Conservation (phyloP, 257 asterid species). For the Petunia axillaris region DNA sequence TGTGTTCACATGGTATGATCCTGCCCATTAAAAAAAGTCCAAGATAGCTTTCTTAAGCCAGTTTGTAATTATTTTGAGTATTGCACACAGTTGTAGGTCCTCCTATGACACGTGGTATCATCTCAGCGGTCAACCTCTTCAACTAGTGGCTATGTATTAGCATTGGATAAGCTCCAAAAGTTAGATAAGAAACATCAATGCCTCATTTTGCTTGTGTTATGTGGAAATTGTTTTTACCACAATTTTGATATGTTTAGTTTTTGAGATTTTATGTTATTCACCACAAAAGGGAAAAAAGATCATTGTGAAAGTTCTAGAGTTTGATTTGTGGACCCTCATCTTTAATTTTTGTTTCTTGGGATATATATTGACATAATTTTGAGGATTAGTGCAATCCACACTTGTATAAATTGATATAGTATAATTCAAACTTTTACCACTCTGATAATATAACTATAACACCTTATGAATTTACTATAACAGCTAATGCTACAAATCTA, state of each 20-base stretch:
- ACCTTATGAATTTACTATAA: too few relatives aligned
- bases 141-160: neutral
- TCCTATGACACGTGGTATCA: conserved; percentile 35
- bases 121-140: conserved; percentile 30
- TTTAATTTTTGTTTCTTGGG: neutral
- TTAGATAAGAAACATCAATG: conserved; percentile 37
- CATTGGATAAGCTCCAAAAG: conserved; percentile 46
- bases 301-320: neutral
- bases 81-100: conserved; percentile 33
- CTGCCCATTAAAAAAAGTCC: neutral
- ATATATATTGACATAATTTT: neutral
- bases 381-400: neutral
- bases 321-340: conserved; percentile 17
- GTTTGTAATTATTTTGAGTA: conserved; percentile 17
- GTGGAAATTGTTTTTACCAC: conserved; percentile 4
- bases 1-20: conserved; percentile 29
- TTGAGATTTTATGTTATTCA: neutral
- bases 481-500: neutral
- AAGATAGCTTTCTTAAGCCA: conserved; percentile 17
- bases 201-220: neutral
- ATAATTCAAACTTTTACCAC: neutral
- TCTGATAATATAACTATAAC: too few relatives aligned
- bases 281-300: neutral
- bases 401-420: neutral
- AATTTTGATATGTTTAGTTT: neutral